Percentiles rank a stretch among this genome's conserved stretches.
Evolutionary conservation across 371 early-diverging fungal genomes (phyloP).

Genomic region (Lichtheimia ramosa): DNA sequence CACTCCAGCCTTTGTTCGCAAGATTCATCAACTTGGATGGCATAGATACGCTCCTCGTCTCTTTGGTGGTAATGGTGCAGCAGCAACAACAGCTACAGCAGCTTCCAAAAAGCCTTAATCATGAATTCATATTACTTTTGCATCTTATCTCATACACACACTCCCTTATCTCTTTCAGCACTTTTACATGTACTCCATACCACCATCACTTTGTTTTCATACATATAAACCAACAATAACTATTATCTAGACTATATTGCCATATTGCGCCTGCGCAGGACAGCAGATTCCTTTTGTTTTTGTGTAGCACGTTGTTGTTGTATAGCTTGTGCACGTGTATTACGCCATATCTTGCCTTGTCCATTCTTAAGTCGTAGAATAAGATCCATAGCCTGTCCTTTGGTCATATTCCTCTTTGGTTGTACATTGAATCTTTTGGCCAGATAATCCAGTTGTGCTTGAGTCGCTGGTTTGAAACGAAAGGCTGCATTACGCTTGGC

Average conservation of each 20-base stretch:
- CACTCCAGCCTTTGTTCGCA: constrained; percentile 45
- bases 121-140: not conserved
- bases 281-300: no score
- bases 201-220: not conserved
- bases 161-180: not conserved
- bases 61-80: constrained; percentile 13
- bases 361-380: constrained; percentile 28
- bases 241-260: no score
- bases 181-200: not conserved
- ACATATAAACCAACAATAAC: not conserved
- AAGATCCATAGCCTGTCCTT: constrained; percentile 62
- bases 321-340: no score
- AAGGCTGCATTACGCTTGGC: constrained; percentile 56
- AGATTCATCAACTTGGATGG: constrained; percentile 41
- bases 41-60: constrained; percentile 37
- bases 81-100: not conserved
- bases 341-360: no score
- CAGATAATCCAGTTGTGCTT: constrained; percentile 50
- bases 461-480: constrained; percentile 52
- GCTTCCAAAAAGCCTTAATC: not conserved
- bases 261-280: no score
- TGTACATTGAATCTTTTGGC: constrained; percentile 15
- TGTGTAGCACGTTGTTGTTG: no score
- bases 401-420: constrained; percentile 30
- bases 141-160: not conserved